Conservation (phyloP, 1,284 basidiomycete genomes). For the Laetiporus sulphureus region DNA sequence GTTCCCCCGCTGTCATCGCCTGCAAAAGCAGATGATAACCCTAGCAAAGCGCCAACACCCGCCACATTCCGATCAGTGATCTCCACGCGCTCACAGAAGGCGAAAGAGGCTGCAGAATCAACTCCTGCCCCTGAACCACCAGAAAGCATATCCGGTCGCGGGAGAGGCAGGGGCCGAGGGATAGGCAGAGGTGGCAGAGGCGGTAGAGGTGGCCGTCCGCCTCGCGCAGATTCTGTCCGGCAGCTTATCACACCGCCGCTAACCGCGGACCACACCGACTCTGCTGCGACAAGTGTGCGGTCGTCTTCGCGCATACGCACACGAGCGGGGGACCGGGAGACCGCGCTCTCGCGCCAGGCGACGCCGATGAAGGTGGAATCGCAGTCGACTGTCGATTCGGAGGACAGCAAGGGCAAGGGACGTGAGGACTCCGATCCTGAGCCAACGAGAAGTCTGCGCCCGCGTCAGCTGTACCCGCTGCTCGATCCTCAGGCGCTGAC, state of each 20-base stretch:
- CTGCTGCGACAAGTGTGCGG: conserved; percentile 18
- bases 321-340: conserved; percentile 16
- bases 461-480: conserved; percentile 14
- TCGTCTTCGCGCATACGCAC: conserved; percentile 22
- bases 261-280: conserved; percentile 25
- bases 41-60: conserved; percentile 10
- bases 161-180: conserved; percentile 8
- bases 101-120: conserved; percentile 14
- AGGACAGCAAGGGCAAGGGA: conserved; percentile 15
- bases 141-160: conserved; percentile 14
- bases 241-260: conserved; percentile 30
- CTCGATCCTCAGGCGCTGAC: conserved; percentile 17
- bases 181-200: background rate
- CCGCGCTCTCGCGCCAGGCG: conserved; percentile 16
- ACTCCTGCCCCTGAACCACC: conserved; percentile 12
- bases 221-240: conserved; percentile 11
- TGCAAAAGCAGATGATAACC: background rate
- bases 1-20: conserved; percentile 18
- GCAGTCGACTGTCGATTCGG: conserved; percentile 17
- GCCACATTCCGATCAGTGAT: conserved; percentile 47
- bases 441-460: conserved; percentile 20
- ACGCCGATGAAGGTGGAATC: conserved; percentile 23
- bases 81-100: conserved; percentile 53
- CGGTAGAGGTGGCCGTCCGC: conserved; percentile 1
- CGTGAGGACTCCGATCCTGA: conserved; percentile 17